phyloP scores from a whole-genome alignment of 2,329 filamentous ascomycete genomes.

The Hirsutella rhossiliensis region DNA sequence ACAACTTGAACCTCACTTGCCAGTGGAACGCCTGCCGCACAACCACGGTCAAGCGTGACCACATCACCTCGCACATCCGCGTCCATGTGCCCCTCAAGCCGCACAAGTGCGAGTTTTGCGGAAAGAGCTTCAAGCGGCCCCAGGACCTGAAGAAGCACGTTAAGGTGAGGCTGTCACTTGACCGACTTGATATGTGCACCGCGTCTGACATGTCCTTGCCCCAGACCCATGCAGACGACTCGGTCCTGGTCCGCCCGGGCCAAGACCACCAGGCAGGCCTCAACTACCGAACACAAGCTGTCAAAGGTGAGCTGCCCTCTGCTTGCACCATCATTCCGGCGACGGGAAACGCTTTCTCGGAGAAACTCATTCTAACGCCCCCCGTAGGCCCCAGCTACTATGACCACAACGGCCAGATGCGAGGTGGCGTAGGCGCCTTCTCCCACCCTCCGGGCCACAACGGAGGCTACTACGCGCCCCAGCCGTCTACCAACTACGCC shows the following conservation, averaged over 20 bases:
- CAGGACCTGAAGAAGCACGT: conserved; percentile 99
- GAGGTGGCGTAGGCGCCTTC: conserved; percentile 41
- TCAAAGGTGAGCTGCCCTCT: conserved; percentile 35
- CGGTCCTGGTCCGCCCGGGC: conserved; percentile 49
- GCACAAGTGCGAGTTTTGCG: conserved; percentile 97
- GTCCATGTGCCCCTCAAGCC: conserved; percentile 98
- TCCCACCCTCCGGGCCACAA: conserved; percentile 42
- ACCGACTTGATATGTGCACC: background rate
- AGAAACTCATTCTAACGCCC: conserved; percentile 5
- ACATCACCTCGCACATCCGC: conserved; percentile 97
- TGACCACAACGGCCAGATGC: conserved; percentile 53
- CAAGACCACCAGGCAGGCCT: conserved; percentile 40
- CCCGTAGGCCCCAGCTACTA: conserved; percentile 46
- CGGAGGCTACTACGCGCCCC: conserved; percentile 44
- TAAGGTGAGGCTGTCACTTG: conserved; percentile 42
- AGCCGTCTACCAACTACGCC: conserved; percentile 48
- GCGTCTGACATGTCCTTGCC: background rate
- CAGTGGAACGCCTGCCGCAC: conserved; percentile 95
- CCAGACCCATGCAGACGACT: conserved; percentile 87
- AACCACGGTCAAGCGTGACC: conserved; percentile 95
- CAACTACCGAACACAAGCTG: conserved; percentile 39
- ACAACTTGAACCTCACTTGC: conserved; percentile 94
- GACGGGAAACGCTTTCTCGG: too few relatives aligned
- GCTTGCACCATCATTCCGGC: background rate
- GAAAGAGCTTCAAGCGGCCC: conserved; percentile 97